Conservation (phyloP, 768 basidiomycete species). For the Termitomyces sp. region DNA sequence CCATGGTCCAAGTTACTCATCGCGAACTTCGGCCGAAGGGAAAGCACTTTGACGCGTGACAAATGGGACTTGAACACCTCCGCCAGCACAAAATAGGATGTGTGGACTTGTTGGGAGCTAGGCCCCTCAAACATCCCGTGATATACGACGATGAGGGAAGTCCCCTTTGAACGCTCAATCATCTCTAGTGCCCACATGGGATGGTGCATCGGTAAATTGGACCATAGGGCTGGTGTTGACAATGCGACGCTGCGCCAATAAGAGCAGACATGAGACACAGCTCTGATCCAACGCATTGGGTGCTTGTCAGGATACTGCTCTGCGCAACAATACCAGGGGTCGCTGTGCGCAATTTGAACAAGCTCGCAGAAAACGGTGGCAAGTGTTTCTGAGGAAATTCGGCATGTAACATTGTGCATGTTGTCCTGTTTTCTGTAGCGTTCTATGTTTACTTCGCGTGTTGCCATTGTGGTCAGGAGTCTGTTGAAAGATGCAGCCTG, state of each 20-base stretch:
- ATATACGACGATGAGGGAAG: background rate
- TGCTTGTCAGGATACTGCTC: background rate
- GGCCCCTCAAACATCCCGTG: background rate
- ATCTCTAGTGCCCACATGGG: conserved; percentile 1
- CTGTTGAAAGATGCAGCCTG: background rate
- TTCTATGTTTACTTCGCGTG: background rate
- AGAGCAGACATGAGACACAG: conserved; percentile 3
- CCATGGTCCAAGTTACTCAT: background rate
- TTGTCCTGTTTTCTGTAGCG: background rate
- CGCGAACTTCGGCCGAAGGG: background rate
- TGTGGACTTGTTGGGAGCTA: background rate
- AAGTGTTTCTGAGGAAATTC: background rate
- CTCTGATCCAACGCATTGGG: background rate
- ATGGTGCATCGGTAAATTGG: background rate
- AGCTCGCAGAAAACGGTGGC: background rate
- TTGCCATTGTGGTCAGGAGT: background rate
- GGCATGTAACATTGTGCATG: background rate
- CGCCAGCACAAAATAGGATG: background rate
- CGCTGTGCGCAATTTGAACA: background rate
- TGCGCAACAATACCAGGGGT: background rate
- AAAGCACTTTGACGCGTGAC: background rate
- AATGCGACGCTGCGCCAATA: conserved; percentile 5
- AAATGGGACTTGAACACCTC: background rate
- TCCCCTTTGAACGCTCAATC: background rate
- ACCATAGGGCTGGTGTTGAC: conserved; percentile 1